Evolutionary conservation across 2,329 filamentous ascomycete species (phyloP).

Genomic region (Pleoardoris graminearum): DNA sequence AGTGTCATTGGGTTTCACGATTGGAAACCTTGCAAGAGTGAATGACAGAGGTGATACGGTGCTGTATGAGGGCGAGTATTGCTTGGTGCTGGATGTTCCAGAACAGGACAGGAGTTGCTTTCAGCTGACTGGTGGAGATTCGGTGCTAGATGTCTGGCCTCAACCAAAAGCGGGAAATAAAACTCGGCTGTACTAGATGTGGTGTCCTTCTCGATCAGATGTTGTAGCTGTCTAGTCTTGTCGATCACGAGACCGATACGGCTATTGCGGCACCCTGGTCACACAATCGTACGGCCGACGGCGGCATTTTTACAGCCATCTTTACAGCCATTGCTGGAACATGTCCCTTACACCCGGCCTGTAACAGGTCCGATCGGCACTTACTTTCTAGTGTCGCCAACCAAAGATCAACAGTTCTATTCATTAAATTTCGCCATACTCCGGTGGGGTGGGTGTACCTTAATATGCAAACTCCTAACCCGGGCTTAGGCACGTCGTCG

Average conservation of each 20-base stretch:
- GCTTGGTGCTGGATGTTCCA: slow-evolving; percentile 25
- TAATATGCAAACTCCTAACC: slow-evolving; percentile 1
- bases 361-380: background rate
- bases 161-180: slow-evolving; percentile 13
- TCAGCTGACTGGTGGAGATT: slow-evolving; percentile 51
- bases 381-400: background rate
- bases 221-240: no score
- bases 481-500: slow-evolving; percentile 2
- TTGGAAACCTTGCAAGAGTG: slow-evolving; percentile 56
- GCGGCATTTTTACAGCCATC: background rate
- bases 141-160: slow-evolving; percentile 47
- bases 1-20: slow-evolving; percentile 48
- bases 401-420: background rate
- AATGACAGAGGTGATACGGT: slow-evolving; percentile 56
- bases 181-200: background rate
- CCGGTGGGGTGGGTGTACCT: slow-evolving; percentile 1
- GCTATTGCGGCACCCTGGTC: no score
- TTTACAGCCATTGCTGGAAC: background rate
- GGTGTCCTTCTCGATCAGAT: background rate
- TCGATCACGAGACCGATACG: no score
- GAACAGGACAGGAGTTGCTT: slow-evolving; percentile 50
- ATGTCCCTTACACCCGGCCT: background rate
- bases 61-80: slow-evolving; percentile 59
- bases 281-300: background rate
- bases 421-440: background rate